Evolutionary conservation across 2,329 filamentous ascomycete species (phyloP), one percentile per base, ranked within the genome.

Genomic region (Lojkania enalia): DNA sequence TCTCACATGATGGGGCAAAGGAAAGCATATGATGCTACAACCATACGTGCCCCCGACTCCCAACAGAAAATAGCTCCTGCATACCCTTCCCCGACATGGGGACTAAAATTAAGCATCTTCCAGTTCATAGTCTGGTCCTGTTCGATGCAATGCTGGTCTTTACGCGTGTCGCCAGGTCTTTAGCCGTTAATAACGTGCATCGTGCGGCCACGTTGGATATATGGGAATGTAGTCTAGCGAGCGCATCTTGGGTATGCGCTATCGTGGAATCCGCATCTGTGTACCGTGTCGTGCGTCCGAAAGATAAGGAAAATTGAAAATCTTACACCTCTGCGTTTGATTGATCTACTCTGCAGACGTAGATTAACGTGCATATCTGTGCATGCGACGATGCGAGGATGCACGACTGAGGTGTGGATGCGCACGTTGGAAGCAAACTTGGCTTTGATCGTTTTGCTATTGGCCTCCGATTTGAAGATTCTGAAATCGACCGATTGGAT

Each of bases 261-360:
- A 38, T 49, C 30, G 42, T 48, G 49, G 49, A 50, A 46, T 38
- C 49, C 40, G 18, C 42, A 49, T 42, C 42, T 44, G 48, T 57
- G 49, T 50, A 43, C 46, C 25, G 20, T 12, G 20, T 16, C 29
- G 33, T 32, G 39, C 33, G 33, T 25, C 35, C 16, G 23, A 40
- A 20, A 49, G 46, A 49, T 49, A 44, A 49, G 46, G 36, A 33
- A 48, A 19, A 33, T 25, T n/a, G n/a, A 15, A 33, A 33, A 33
- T 46, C 20, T n/a, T 16, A 21, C 23, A 21, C 35, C 20, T 42
- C 41, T 15, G 14, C 30, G 44, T 46, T 39, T 15, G 29, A 44
- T 42, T 45, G 39, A 35, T 19, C 18, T 39, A 39, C 45, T 45
- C 47, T 49, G 47, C 47, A 42, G 32, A 27, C 33, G 21, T 39